These are phyloP conservation scores for Crithidia mellificae DNA, from an alignment of 208 protist genomes.

Conservation along the genomic window DNA sequence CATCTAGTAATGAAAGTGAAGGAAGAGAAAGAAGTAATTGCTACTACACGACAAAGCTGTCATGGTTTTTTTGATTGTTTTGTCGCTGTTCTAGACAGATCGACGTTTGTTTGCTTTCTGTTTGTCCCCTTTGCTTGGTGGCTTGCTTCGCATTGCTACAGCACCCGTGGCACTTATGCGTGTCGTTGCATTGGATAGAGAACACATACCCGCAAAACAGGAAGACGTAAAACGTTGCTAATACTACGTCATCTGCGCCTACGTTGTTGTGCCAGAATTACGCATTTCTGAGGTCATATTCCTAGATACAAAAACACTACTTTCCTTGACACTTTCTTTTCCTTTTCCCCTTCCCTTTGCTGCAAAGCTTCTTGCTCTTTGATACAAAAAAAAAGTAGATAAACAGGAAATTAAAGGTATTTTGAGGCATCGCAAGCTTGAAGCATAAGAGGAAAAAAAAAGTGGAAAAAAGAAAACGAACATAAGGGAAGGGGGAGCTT, in stretches of 20 bases:
- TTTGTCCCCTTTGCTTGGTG: neutral
- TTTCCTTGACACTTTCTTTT: constrained; percentile 3
- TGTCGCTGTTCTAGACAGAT: neutral
- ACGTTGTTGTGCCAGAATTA: constrained; percentile 2
- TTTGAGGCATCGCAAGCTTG: neutral
- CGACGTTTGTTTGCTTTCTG: neutral
- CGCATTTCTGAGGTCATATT: neutral
- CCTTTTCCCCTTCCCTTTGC: constrained; percentile 12
- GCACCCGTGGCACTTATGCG: neutral
- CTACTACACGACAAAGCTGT: constrained; percentile 1
- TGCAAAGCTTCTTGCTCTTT: neutral
- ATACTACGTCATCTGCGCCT: constrained; percentile 9
- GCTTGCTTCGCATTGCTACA: neutral
- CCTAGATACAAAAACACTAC: neutral
- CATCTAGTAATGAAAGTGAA: neutral
- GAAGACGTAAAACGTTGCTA: neutral
- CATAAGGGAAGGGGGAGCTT: constrained; percentile 11
- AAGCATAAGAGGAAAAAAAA: neutral
- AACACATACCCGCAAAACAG: no score
- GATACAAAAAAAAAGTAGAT: neutral
- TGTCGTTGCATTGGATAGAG: neutral
- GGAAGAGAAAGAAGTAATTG: neutral
- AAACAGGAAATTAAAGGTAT: neutral
- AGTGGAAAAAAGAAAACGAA: constrained; percentile 16
- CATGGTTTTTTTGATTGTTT: neutral